Conservation (phyloP, 345 rosid genomes). For the Leavenworthia alabamica region DNA sequence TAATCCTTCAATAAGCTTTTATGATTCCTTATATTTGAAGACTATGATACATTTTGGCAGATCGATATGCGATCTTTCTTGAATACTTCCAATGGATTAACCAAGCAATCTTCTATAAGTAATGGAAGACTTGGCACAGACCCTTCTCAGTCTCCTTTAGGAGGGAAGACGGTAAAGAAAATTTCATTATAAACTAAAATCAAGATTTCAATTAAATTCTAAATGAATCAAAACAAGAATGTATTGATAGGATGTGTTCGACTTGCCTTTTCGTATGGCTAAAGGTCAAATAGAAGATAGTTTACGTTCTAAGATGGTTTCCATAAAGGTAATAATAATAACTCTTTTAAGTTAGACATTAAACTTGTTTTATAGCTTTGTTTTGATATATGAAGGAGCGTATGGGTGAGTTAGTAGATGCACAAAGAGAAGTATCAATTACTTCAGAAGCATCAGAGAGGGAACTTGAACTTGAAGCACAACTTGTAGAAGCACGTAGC, state of each 20-base stretch:
- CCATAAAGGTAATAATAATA: slow-evolving; percentile 56
- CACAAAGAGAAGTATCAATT: slow-evolving; percentile 81
- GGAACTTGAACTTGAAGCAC: slow-evolving; percentile 99
- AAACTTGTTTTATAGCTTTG: not conserved
- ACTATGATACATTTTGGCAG: slow-evolving; percentile 31
- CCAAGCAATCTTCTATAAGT: slow-evolving; percentile 17
- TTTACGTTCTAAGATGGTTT: slow-evolving; percentile 83
- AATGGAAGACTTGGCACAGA: slow-evolving; percentile 57
- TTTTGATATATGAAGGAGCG: slow-evolving; percentile 27
- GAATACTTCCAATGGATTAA: slow-evolving; percentile 32
- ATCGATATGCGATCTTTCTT: slow-evolving; percentile 89
- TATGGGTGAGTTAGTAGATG: slow-evolving; percentile 86
- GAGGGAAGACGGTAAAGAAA: slow-evolving; percentile 79
- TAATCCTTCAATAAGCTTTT: not conserved
- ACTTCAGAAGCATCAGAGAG: slow-evolving; percentile 93
- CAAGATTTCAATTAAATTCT: not conserved
- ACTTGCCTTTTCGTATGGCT: slow-evolving; percentile 88
- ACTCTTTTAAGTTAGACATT: not conserved
- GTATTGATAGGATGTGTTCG: slow-evolving; percentile 72
- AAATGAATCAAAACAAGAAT: not conserved
- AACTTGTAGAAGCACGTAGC: slow-evolving; percentile 97
- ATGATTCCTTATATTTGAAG: not conserved
- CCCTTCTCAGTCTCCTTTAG: slow-evolving; percentile 81
- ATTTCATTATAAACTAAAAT: not conserved
- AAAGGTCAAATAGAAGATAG: slow-evolving; percentile 96